Evolutionary conservation across 1,284 basidiomycete species (phyloP).

Genomic region (Apiotrichum domesticum): DNA sequence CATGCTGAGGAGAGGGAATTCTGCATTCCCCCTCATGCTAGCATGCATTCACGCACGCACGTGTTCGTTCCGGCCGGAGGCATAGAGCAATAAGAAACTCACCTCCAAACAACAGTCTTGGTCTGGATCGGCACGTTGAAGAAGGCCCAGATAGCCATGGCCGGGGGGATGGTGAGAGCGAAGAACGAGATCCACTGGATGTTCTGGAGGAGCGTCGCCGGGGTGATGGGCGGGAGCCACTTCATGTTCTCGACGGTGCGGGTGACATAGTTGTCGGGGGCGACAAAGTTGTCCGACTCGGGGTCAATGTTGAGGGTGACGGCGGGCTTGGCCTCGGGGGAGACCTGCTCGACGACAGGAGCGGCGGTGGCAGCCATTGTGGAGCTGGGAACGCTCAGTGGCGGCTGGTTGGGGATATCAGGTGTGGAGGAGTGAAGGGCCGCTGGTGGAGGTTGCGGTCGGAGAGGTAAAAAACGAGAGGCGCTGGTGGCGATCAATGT

Average conservation of each 20-base stretch:
- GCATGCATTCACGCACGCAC: neutral
- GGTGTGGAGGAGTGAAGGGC: neutral
- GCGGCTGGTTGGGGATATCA: neutral
- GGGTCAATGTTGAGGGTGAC: slow-evolving; percentile 5
- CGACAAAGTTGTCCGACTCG: slow-evolving; percentile 46
- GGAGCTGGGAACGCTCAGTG: neutral
- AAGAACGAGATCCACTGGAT: slow-evolving; percentile 70
- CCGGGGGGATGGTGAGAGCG: slow-evolving; percentile 66
- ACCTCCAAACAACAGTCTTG: slow-evolving; percentile 64
- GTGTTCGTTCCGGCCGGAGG: too few species aligned
- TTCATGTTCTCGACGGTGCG: slow-evolving; percentile 70
- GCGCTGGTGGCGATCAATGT: too few species aligned
- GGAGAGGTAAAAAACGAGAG: neutral
- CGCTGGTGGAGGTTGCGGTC: neutral
- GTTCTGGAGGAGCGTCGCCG: slow-evolving; percentile 62
- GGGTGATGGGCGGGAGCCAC: slow-evolving; percentile 67
- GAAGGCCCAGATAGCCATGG: slow-evolving; percentile 64
- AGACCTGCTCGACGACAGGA: neutral
- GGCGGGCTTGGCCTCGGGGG: neutral
- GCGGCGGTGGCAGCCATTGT: neutral
- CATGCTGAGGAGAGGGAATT: too few species aligned
- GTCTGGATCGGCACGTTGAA: slow-evolving; percentile 57
- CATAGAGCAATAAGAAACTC: slow-evolving; percentile 12
- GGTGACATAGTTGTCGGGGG: slow-evolving; percentile 84
- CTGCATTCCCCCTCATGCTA: too few species aligned